Evolutionary conservation across 2,329 filamentous ascomycete species (phyloP).

Genomic region (Huntiella bhutanensis): DNA sequence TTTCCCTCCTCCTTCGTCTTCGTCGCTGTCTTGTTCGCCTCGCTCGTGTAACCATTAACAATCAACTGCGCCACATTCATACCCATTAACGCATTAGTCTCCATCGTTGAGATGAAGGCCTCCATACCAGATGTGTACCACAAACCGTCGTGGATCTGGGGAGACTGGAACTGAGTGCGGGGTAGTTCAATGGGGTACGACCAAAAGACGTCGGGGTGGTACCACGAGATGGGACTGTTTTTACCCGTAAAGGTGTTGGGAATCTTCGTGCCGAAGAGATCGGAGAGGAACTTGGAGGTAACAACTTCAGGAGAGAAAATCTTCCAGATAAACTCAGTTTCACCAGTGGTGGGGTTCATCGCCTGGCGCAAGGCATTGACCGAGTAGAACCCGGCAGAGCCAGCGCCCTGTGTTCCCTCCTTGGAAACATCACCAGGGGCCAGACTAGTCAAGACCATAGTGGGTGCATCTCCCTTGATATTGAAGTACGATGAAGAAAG

Average conservation of each 20-base stretch:
- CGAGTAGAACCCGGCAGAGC: constrained; percentile 65
- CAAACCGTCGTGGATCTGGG: constrained; percentile 44
- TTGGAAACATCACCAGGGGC: constrained; percentile 34
- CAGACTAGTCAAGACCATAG: constrained; percentile 68
- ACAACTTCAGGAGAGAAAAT: constrained; percentile 40
- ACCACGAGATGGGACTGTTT: constrained; percentile 48
- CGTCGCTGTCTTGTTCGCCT: neutral
- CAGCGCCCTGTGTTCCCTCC: constrained; percentile 39
- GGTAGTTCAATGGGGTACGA: constrained; percentile 77
- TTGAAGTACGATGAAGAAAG: constrained; percentile 59
- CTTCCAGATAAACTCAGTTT: constrained; percentile 42
- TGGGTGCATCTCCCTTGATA: constrained; percentile 41
- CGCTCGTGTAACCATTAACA: constrained; percentile 30
- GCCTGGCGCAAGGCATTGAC: constrained; percentile 54
- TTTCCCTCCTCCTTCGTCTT: neutral
- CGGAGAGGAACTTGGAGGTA: constrained; percentile 32
- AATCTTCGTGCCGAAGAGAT: constrained; percentile 30
- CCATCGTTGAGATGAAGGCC: constrained; percentile 93
- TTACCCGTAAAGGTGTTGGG: constrained; percentile 24
- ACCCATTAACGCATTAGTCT: constrained; percentile 83
- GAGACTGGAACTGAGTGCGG: constrained; percentile 70
- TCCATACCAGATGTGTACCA: constrained; percentile 68
- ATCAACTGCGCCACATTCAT: constrained; percentile 62
- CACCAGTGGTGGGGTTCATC: constrained; percentile 37
- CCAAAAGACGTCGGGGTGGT: constrained; percentile 57